Conservation (phyloP, 2,329 filamentous ascomycete species). For the Capronia epimyces region DNA sequence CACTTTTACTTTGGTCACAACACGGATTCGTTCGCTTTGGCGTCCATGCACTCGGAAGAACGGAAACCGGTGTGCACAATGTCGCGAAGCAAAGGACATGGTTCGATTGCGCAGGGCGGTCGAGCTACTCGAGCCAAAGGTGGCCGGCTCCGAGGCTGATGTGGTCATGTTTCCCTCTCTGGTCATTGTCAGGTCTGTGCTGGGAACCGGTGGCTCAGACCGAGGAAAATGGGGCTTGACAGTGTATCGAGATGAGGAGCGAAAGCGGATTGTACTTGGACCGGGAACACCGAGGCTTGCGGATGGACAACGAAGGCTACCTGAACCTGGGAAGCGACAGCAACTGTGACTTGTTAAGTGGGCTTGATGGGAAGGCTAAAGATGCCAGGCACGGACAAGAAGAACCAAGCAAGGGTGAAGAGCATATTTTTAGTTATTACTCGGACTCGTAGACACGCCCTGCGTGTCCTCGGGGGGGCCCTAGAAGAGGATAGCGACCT, state of each 20-base stretch:
- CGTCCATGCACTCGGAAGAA: constrained; percentile 80
- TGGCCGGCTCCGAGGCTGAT: constrained; percentile 8
- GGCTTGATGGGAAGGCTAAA: too few species aligned
- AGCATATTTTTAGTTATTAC: not conserved
- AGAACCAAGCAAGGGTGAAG: not conserved
- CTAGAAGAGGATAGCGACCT: constrained; percentile 1
- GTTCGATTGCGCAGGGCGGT: constrained; percentile 48
- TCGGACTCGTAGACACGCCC: not conserved
- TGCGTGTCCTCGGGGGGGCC: not conserved
- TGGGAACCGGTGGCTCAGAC: not conserved
- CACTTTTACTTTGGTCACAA: constrained; percentile 95
- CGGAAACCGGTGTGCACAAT: constrained; percentile 73
- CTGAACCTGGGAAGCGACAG: too few species aligned
- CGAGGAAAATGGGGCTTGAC: too few species aligned
- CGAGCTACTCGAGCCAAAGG: constrained; percentile 30
- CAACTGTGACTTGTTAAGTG: too few species aligned
- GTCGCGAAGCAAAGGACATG: constrained; percentile 63
- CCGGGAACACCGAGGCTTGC: too few species aligned
- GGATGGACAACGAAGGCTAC: too few species aligned
- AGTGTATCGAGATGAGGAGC: not conserved
- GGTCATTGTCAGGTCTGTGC: not conserved
- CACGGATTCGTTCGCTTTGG: constrained; percentile 78
- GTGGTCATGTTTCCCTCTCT: not conserved
- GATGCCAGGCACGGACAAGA: too few species aligned
- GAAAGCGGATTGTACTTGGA: not conserved